phyloP scores from a whole-genome alignment of 805 yeast species.

The Yamadazyma takamatsuzukensis region DNA sequence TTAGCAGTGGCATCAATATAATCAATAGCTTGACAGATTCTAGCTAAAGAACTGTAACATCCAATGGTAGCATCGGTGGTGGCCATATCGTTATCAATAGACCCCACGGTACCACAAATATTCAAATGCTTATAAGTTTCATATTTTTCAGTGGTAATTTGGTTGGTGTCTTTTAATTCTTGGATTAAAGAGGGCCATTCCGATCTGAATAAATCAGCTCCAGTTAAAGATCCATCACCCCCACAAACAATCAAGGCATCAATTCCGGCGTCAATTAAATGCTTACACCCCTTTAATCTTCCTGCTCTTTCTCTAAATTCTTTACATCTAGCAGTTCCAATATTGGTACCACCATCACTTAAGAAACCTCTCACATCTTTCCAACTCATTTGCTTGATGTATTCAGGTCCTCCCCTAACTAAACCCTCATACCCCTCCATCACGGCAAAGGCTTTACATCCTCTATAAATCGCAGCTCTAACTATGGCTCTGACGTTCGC shows the following conservation, averaged over 20 bases:
- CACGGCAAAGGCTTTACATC: constrained; percentile 88
- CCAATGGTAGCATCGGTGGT: constrained; percentile 96
- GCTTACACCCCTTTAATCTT: constrained; percentile 75
- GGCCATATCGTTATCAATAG: constrained; percentile 98
- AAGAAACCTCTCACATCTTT: constrained; percentile 93
- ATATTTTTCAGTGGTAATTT: constrained; percentile 56
- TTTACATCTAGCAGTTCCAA: constrained; percentile 93
- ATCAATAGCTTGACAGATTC: constrained; percentile 92
- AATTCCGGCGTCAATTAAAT: constrained; percentile 82
- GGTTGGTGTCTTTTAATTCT: constrained; percentile 59
- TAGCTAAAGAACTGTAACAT: constrained; percentile 86
- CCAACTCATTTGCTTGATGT: constrained; percentile 80
- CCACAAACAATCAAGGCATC: constrained; percentile 96
- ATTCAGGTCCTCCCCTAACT: constrained; percentile 74
- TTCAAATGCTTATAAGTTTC: constrained; percentile 67
- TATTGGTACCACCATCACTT: constrained; percentile 88
- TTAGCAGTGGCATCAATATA: constrained; percentile 97
- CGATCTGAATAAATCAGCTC: constrained; percentile 89
- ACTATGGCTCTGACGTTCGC: constrained; percentile 95
- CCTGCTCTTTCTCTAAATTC: constrained; percentile 86
- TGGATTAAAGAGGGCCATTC: constrained; percentile 91
- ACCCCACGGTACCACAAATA: constrained; percentile 93
- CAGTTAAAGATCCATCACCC: constrained; percentile 98
- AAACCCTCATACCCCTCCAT: constrained; percentile 95
- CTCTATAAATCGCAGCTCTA: constrained; percentile 80